Percentiles rank a stretch among this genome's conserved stretches.
phyloP scores from a whole-genome alignment of 2,329 filamentous ascomycete species.

The Stylonectria norvegica region DNA sequence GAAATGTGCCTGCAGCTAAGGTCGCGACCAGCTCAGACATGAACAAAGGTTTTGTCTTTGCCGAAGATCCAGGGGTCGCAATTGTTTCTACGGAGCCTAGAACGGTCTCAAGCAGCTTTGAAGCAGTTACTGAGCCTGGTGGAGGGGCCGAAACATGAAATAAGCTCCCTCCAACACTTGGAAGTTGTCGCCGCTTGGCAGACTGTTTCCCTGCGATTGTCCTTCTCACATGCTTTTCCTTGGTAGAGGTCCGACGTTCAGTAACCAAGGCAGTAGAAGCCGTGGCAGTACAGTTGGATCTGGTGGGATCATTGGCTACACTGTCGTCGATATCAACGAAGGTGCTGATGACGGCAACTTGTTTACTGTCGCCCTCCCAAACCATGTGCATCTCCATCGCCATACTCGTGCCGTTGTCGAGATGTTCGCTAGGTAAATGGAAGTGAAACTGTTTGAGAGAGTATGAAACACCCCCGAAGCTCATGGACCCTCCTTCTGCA shows the following conservation, averaged over 20 bases:
- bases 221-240: background rate
- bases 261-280: background rate
- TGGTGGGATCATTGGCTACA: background rate
- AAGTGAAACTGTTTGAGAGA: constrained; percentile 56
- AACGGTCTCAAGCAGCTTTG: constrained; percentile 34
- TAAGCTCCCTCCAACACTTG: background rate
- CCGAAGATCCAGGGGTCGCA: constrained; percentile 37
- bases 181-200: background rate
- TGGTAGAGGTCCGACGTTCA: background rate
- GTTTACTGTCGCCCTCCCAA: constrained; percentile 15
- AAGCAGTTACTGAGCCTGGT: constrained; percentile 8
- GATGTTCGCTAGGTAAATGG: constrained; percentile 59
- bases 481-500: constrained; percentile 45
- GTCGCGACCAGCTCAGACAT: constrained; percentile 34
- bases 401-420: constrained; percentile 37
- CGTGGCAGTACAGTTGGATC: constrained; percentile 1
- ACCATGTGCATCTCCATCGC: constrained; percentile 33
- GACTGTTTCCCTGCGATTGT: background rate
- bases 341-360: constrained; percentile 29
- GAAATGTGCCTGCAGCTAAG: constrained; percentile 31
- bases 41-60: constrained; percentile 37
- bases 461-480: constrained; percentile 38
- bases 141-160: constrained; percentile 4
- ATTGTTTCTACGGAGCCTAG: constrained; percentile 37
- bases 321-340: constrained; percentile 24